A percentile compares a stretch with the other conserved stretches of the same genome.
Evolutionary conservation across 805 yeast species (phyloP).

Genomic region (Yamadazyma sp.): DNA sequence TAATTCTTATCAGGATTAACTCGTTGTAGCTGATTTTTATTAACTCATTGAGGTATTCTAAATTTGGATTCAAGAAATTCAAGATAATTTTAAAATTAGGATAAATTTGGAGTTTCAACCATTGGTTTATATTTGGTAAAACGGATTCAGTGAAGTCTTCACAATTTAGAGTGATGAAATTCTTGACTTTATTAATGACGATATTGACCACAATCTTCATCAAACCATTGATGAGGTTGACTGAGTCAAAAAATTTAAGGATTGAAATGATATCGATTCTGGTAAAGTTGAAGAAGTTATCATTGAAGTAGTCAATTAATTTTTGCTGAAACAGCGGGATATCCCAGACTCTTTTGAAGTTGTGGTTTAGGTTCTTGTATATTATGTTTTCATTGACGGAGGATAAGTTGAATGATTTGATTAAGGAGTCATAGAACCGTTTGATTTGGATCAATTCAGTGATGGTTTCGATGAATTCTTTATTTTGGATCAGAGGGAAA

Average conservation of each 20-base stretch:
- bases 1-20: constrained; percentile 45
- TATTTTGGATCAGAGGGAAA: not conserved
- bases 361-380: constrained; percentile 25
- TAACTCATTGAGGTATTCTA: constrained; percentile 21
- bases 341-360: constrained; percentile 20
- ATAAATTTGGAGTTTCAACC: constrained; percentile 38
- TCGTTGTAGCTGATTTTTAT: constrained; percentile 37
- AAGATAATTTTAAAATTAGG: constrained; percentile 28
- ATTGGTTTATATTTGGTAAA: constrained; percentile 29
- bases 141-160: constrained; percentile 38
- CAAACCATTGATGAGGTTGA: constrained; percentile 21
- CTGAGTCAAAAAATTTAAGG: constrained; percentile 17
- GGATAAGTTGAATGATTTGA: constrained; percentile 19
- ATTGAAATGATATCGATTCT: constrained; percentile 2
- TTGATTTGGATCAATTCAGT: constrained; percentile 15
- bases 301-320: constrained; percentile 11
- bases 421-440: constrained; percentile 21
- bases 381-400: constrained; percentile 20
- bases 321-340: constrained; percentile 6
- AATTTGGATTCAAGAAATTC: constrained; percentile 15
- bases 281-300: constrained; percentile 7
- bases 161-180: constrained; percentile 27
- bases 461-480: constrained; percentile 7
- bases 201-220: constrained; percentile 32
- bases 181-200: constrained; percentile 34